Percentiles rank a stretch among this genome's conserved stretches.
phyloP scores from a whole-genome alignment of 225 moss, liverwort and hornwort genomes.

The Marchantia polymorpha region DNA sequence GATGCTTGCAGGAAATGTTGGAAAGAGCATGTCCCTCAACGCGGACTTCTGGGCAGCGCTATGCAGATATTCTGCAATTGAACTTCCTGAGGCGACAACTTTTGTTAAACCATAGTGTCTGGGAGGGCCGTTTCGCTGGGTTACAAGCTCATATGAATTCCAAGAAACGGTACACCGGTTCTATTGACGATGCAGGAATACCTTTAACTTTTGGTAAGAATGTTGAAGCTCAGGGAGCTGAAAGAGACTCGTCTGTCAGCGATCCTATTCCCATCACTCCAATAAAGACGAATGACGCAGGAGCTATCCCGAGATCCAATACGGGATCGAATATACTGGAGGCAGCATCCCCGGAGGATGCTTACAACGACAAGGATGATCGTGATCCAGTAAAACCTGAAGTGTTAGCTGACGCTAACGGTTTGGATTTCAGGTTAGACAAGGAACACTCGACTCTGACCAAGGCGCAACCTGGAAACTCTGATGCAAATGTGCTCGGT shows the following conservation, averaged over 20 bases:
- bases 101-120: conserved; percentile 47
- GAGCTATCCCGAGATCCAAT: conserved; percentile 26
- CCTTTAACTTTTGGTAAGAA: conserved; percentile 16
- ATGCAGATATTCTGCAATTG: conserved; percentile 70
- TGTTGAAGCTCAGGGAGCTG: conserved; percentile 27
- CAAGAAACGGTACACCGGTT: conserved; percentile 49
- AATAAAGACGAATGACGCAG: conserved; percentile 21
- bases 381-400: conserved; percentile 24
- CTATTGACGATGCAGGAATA: conserved; percentile 59
- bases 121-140: conserved; percentile 55
- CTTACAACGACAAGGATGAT: conserved; percentile 19
- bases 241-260: conserved; percentile 23
- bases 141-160: conserved; percentile 43
- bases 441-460: not conserved
- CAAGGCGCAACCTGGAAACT: not conserved
- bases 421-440: conserved; percentile 35
- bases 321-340: conserved; percentile 30
- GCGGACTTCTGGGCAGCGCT: conserved; percentile 38
- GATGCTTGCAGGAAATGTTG: conserved; percentile 49
- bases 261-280: not conserved
- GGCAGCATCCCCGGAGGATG: conserved; percentile 28
- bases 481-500: not conserved
- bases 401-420: conserved; percentile 47
- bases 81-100: conserved; percentile 67
- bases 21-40: conserved; percentile 47